Evolutionary conservation across 2,329 filamentous ascomycete species (phyloP).

Genomic region (Cadophora sp.): DNA sequence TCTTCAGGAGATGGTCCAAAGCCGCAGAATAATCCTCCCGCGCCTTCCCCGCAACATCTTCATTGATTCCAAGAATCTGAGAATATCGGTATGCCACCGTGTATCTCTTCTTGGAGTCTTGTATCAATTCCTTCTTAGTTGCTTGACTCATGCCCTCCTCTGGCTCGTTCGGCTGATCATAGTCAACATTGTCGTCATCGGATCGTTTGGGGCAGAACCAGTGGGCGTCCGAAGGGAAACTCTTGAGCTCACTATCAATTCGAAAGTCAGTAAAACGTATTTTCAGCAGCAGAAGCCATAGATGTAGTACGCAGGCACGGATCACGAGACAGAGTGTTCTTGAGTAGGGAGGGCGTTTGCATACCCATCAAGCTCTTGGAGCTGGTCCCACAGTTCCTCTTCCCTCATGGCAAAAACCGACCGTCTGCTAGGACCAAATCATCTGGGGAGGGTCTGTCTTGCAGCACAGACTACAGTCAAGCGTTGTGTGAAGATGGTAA

Average conservation of each 20-base stretch:
- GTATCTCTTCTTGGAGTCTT: conserved; percentile 61
- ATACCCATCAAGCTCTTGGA: conserved; percentile 42
- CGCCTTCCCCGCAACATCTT: conserved; percentile 63
- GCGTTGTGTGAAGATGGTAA: conserved; percentile 3
- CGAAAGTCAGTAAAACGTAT: conserved; percentile 13
- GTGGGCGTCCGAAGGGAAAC: conserved; percentile 55
- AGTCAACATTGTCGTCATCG: conserved; percentile 69
- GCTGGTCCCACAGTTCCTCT: conserved; percentile 44
- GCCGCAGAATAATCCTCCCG: conserved; percentile 63
- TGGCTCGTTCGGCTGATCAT: conserved; percentile 59
- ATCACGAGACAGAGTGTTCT: background rate
- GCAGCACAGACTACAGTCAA: background rate
- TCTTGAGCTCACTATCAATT: conserved; percentile 40
- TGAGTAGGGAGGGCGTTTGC: background rate
- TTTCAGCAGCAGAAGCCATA: background rate
- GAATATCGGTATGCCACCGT: conserved; percentile 71
- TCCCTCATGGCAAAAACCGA: conserved; percentile 36
- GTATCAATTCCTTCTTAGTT: conserved; percentile 60
- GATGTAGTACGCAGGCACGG: background rate
- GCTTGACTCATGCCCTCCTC: conserved; percentile 56
- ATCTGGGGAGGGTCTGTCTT: conserved; percentile 13
- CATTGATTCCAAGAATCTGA: conserved; percentile 71
- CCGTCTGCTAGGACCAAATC: conserved; percentile 27
- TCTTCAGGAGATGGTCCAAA: conserved; percentile 64
- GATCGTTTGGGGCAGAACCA: conserved; percentile 71